A percentile compares a stretch with the other conserved stretches of the same genome.
Evolutionary conservation across 768 basidiomycete genomes (phyloP).

Genomic region (Xerocomus spinulosus): DNA sequence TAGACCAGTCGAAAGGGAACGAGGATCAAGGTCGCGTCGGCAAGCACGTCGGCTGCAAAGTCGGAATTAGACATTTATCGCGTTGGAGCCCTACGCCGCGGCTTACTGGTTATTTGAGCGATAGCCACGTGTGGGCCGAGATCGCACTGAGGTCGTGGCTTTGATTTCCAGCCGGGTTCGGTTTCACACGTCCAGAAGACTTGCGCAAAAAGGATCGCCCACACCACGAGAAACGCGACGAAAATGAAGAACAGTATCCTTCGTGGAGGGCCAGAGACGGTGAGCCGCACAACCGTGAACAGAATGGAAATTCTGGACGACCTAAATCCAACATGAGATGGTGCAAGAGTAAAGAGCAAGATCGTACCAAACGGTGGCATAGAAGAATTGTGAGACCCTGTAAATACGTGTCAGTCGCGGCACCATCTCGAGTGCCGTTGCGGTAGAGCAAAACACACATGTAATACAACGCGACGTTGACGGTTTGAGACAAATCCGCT

Average conservation of each 20-base stretch:
- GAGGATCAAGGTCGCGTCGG: neutral
- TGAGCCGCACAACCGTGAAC: conserved; percentile 1
- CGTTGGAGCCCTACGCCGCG: too few species aligned
- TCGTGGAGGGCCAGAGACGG: neutral
- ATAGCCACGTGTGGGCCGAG: neutral
- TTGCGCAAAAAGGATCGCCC: conserved; percentile 2
- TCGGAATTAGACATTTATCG: neutral
- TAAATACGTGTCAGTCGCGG: neutral
- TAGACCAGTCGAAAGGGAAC: neutral
- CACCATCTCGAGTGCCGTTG: neutral
- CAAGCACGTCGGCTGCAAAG: conserved; percentile 1
- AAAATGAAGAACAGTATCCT: neutral
- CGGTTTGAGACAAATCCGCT: neutral
- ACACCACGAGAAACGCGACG: neutral
- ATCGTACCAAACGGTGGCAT: neutral
- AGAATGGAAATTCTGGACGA: conserved; percentile 1
- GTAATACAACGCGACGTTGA: neutral
- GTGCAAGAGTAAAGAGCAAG: neutral
- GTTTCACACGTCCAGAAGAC: neutral
- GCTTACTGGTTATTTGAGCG: neutral
- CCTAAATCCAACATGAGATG: neutral
- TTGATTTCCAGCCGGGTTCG: neutral
- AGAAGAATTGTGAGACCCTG: neutral
- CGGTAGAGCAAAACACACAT: neutral
- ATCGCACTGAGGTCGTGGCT: neutral